A percentile compares a stretch with the other conserved stretches of the same genome.
These are phyloP conservation scores for Protea cynaroides DNA, from an alignment of 164 flowering plant genomes.

Conservation along the genomic window DNA sequence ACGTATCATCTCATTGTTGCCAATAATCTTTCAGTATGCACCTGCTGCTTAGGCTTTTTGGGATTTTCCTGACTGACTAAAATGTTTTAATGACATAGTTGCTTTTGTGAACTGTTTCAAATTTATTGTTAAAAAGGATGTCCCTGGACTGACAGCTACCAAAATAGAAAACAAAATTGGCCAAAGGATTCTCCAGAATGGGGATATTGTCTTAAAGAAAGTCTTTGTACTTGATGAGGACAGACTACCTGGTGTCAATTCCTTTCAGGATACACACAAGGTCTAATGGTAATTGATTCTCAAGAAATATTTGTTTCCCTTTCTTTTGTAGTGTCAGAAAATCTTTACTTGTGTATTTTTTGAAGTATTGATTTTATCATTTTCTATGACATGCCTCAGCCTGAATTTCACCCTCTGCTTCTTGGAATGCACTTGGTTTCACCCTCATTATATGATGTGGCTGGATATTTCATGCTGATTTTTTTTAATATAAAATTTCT, in stretches of 20 bases:
- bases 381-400: neutral
- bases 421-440: no score
- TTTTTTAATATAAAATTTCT: no score
- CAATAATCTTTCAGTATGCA: neutral
- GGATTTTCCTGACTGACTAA: neutral
- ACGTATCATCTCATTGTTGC: no score
- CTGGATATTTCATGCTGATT: no score
- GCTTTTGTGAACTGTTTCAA: slow-evolving; percentile 29
- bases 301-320: neutral
- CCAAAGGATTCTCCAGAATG: slow-evolving; percentile 91
- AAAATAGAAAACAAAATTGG: slow-evolving; percentile 95
- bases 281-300: slow-evolving; percentile 26
- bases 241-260: slow-evolving; percentile 76
- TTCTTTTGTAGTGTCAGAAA: neutral
- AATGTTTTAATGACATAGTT: no score
- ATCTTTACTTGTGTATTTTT: neutral
- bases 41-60: neutral
- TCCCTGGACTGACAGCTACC: slow-evolving; percentile 77
- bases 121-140: slow-evolving; percentile 63
- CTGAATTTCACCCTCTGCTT: neutral
- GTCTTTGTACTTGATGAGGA: slow-evolving; percentile 95
- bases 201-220: slow-evolving; percentile 65
- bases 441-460: no score
- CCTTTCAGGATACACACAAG: slow-evolving; percentile 92
- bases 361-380: neutral